Percentiles rank a stretch among this genome's conserved stretches.
Evolutionary conservation across 164 flowering plant genomes (phyloP).

Genomic region (Vitis cinerea): DNA sequence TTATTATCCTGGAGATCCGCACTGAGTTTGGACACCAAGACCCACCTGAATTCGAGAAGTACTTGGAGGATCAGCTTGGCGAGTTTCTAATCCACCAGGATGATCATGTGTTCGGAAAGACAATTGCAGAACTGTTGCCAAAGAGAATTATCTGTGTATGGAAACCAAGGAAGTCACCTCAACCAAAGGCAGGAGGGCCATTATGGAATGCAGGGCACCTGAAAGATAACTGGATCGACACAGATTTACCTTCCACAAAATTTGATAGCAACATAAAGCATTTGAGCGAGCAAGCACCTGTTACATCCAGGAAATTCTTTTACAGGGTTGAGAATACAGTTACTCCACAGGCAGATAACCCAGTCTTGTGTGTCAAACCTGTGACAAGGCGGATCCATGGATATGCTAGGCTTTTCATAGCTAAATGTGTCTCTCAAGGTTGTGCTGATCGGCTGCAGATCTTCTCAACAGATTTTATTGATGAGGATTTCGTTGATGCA

Average conservation of each 20-base stretch:
- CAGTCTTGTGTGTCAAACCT: constrained; percentile 70
- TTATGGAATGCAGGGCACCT: constrained; percentile 75
- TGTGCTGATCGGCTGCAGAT: constrained; percentile 73
- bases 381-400: constrained; percentile 72
- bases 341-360: constrained; percentile 87
- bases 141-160: constrained; percentile 79
- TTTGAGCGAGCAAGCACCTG: constrained; percentile 68
- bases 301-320: constrained; percentile 61
- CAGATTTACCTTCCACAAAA: constrained; percentile 82
- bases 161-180: constrained; percentile 81
- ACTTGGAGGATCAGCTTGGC: constrained; percentile 67
- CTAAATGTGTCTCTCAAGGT: constrained; percentile 50
- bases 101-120: constrained; percentile 65
- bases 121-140: constrained; percentile 73
- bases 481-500: constrained; percentile 85
- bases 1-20: constrained; percentile 72
- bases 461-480: constrained; percentile 83
- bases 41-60: constrained; percentile 86
- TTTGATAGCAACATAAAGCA: constrained; percentile 83
- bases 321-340: constrained; percentile 95
- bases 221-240: constrained; percentile 92
- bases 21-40: constrained; percentile 91
- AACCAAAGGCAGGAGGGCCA: constrained; percentile 60
- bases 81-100: constrained; percentile 78
- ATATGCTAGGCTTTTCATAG: constrained; percentile 70